Evolutionary conservation across 805 yeast species (phyloP), one percentile per base, ranked within the genome.

Genomic region (Yamadazyma laniorum): DNA sequence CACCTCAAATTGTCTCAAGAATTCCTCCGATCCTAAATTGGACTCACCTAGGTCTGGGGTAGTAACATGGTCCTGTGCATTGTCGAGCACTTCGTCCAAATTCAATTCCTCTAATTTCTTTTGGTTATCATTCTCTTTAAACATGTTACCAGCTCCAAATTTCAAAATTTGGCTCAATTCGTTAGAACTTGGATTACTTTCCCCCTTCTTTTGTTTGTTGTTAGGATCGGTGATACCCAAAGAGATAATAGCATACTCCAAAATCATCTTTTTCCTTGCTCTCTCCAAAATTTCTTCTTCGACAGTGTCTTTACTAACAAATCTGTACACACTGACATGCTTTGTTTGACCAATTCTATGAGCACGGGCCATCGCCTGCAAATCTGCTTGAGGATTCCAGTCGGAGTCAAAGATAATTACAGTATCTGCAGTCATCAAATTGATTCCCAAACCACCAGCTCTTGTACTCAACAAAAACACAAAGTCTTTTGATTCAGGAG

Each of bases 321-420:
- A 86, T 57, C 99, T 73, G 59, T 93, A 93, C 13, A 93, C 98
- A 80, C 88, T 87, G 25, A 93, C 99, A 63, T 93, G 99, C 53
- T 87, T 89, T 63, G 90, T 93, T 61, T 93, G 99, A n/a, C 99
- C 99, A 58, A 93, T 93, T 71, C 99, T 82, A 66, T 93, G 99
- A 3, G 99, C 99, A 65, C 99, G 80, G 0, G 99, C 99, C 99
- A 93, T 93, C 1, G 99, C 99, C 65, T 93, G 99, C 53, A 93
- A 71, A 73, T 93, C 99, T 0, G 99, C 99, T 61, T 93, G 99
- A 0, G 99, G 99, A 58, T 93, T 93, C 99, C 99, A 93, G 67
- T 93, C 99, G 4, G 96, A 87, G 63, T 93, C 99, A 64, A 93
- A 93, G 28, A 93, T 91, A 51, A 93, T 87, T 19, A 93, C 99